These are phyloP conservation scores for Corylus heterophylla DNA, from an alignment of 306 rosid species.

Conservation along the genomic window DNA sequence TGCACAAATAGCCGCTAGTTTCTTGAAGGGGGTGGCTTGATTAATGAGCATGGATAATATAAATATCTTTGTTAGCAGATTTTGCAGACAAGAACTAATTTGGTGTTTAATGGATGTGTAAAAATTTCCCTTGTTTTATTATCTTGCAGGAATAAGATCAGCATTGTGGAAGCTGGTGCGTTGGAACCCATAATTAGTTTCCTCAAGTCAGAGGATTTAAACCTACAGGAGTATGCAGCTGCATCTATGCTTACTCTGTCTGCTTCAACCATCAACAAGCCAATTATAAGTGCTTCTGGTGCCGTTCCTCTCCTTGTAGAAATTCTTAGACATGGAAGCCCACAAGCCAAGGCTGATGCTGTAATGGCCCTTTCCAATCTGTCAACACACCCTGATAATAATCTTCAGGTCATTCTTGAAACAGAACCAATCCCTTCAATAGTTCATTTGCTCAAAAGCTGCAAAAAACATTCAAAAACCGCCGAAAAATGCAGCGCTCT, in stretches of 20 bases:
- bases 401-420: constrained; percentile 58
- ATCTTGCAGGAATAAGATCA: constrained; percentile 79
- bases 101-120: constrained; percentile 16
- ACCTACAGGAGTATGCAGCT: constrained; percentile 77
- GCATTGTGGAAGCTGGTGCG: constrained; percentile 89
- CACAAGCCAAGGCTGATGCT: constrained; percentile 87
- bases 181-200: constrained; percentile 75
- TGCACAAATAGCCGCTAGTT: not conserved
- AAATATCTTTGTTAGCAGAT: not conserved
- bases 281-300: constrained; percentile 71
- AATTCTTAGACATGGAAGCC: constrained; percentile 68
- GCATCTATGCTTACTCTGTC: constrained; percentile 89
- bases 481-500: constrained; percentile 88
- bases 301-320: constrained; percentile 91
- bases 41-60: not conserved
- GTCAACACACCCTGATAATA: constrained; percentile 64
- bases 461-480: constrained; percentile 83
- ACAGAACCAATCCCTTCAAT: constrained; percentile 68
- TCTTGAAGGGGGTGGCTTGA: not conserved
- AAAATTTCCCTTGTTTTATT: constrained; percentile 16
- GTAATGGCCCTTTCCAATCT: constrained; percentile 97
- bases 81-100: not conserved
- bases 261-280: constrained; percentile 80
- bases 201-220: constrained; percentile 62
- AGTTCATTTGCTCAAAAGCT: constrained; percentile 59